These are phyloP conservation scores for Hypoxylon sp. DNA, from an alignment of 2,329 filamentous ascomycete species.

Conservation along the genomic window DNA sequence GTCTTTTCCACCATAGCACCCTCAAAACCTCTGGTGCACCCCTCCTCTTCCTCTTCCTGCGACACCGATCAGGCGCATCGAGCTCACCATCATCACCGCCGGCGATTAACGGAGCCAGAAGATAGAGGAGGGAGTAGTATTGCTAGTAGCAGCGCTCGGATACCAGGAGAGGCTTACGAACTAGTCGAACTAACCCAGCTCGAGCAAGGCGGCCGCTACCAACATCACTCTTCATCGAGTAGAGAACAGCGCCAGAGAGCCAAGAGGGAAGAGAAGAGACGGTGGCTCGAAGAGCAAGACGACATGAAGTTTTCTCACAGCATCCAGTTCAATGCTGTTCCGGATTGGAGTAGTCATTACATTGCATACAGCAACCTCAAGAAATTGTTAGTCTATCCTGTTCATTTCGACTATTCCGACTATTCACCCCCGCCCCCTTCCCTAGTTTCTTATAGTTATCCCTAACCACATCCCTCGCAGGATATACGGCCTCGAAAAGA, in stretches of 20 bases:
- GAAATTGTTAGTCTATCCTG: slow-evolving; percentile 80
- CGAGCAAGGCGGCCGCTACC: slow-evolving; percentile 9
- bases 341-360: slow-evolving; percentile 99
- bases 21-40: slow-evolving; percentile 42
- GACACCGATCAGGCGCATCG: slow-evolving; percentile 45
- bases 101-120: slow-evolving; percentile 42
- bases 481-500: slow-evolving; percentile 95
- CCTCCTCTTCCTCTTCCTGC: slow-evolving; percentile 55
- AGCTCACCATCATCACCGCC: slow-evolving; percentile 41
- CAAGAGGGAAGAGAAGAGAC: slow-evolving; percentile 74
- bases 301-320: slow-evolving; percentile 99
- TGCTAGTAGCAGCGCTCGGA: neutral
- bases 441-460: neutral
- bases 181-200: slow-evolving; percentile 56
- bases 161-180: slow-evolving; percentile 46
- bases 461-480: slow-evolving; percentile 61
- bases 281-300: slow-evolving; percentile 79
- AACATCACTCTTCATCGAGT: slow-evolving; percentile 30
- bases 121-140: slow-evolving; percentile 51
- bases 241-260: slow-evolving; percentile 55
- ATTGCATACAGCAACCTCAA: slow-evolving; percentile 99
- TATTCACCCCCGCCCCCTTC: neutral
- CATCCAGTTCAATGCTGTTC: slow-evolving; percentile 98
- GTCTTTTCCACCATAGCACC: slow-evolving; percentile 49
- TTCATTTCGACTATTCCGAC: neutral